A percentile compares a stretch with the other conserved stretches of the same genome.
phyloP scores from a whole-genome alignment of 768 basidiomycete genomes.

The Suillus variegatus region DNA sequence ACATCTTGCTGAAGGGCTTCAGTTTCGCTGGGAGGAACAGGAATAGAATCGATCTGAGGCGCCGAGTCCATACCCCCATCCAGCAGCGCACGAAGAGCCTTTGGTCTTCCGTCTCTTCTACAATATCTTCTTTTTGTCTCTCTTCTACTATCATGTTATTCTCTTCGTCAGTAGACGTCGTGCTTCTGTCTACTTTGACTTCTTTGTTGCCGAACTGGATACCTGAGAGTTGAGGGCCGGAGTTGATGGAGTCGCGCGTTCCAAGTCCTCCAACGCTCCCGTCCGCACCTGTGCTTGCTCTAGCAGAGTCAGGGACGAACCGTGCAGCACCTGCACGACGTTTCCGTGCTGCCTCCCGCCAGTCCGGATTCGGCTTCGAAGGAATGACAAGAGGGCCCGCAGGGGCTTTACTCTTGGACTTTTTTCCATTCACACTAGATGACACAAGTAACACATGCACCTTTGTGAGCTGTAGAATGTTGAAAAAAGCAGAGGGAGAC shows the following conservation, averaged over 20 bases:
- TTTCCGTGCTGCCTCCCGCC: slow-evolving; percentile 78
- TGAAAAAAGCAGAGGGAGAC: slow-evolving; percentile 36
- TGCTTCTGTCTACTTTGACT: slow-evolving; percentile 18
- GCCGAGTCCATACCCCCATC: slow-evolving; percentile 44
- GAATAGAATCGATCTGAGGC: slow-evolving; percentile 61
- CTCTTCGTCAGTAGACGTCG: slow-evolving; percentile 14
- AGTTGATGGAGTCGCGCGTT: slow-evolving; percentile 73
- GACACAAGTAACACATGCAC: slow-evolving; percentile 9
- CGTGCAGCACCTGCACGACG: slow-evolving; percentile 35
- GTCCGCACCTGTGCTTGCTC: slow-evolving; percentile 57
- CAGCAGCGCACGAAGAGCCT: slow-evolving; percentile 78
- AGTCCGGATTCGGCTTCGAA: slow-evolving; percentile 84
- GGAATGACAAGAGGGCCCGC: slow-evolving; percentile 82
- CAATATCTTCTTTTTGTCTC: slow-evolving; percentile 29
- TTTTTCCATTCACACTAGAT: slow-evolving; percentile 46
- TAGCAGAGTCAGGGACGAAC: slow-evolving; percentile 67
- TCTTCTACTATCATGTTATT: slow-evolving; percentile 24
- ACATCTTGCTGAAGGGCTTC: slow-evolving; percentile 89
- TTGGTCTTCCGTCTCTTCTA: slow-evolving; percentile 73
- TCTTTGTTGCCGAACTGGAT: slow-evolving; percentile 49
- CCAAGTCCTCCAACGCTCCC: slow-evolving; percentile 80
- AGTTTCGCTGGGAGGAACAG: slow-evolving; percentile 62
- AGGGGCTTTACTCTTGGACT: slow-evolving; percentile 37
- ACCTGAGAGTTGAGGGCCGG: slow-evolving; percentile 70
- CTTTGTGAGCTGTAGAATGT: slow-evolving; percentile 79